phyloP scores from a whole-genome alignment of 352 stramenopile species.

The Plasmopara viticola region DNA sequence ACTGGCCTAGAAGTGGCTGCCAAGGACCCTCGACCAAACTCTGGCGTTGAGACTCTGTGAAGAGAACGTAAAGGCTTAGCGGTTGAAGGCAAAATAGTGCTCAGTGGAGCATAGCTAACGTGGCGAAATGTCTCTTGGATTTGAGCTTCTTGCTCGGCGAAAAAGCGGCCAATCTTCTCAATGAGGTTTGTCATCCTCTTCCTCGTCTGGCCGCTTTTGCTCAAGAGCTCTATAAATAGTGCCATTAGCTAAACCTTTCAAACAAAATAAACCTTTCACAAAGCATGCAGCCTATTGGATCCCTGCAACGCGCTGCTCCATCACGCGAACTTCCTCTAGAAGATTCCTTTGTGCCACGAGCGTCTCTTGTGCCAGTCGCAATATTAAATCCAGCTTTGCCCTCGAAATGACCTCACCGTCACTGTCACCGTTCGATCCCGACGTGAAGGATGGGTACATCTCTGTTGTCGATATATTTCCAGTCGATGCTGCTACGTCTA shows the following conservation, averaged over 20 bases:
- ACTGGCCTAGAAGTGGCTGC: conserved; percentile 1
- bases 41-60: conserved; percentile 6
- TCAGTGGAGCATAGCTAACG: conserved; percentile 4
- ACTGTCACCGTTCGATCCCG: conserved; percentile 4
- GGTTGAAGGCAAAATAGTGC: not conserved
- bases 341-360: conserved; percentile 56
- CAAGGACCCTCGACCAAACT: not conserved
- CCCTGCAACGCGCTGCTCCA: conserved; percentile 35
- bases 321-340: conserved; percentile 45
- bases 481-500: conserved; percentile 8
- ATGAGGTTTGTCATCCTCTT: conserved; percentile 47
- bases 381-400: conserved; percentile 47
- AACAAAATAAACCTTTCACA: too few species aligned
- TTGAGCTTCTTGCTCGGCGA: conserved; percentile 53
- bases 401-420: conserved; percentile 41
- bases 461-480: conserved; percentile 13
- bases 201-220: too few species aligned
- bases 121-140: conserved; percentile 36
- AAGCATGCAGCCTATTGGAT: conserved; percentile 11
- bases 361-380: conserved; percentile 50
- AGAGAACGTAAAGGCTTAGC: conserved; percentile 3
- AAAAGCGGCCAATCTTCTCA: conserved; percentile 65
- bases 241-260: too few species aligned
- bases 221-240: too few species aligned
- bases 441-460: conserved; percentile 24